These are phyloP conservation scores for Mariannaea sp. DNA, from an alignment of 2,329 filamentous ascomycete genomes.

Conservation along the genomic window DNA sequence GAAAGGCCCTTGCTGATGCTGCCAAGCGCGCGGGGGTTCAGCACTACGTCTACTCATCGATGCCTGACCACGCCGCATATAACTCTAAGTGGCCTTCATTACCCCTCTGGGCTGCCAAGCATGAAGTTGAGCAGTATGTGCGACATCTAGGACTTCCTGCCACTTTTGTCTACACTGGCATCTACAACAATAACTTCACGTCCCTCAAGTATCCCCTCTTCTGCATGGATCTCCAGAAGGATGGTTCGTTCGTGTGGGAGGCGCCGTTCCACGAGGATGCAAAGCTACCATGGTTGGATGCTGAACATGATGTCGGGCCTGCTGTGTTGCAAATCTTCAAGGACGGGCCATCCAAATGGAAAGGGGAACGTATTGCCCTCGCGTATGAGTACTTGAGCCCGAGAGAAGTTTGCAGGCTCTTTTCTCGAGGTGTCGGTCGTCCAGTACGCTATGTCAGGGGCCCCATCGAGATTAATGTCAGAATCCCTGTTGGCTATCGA, in stretches of 20 bases:
- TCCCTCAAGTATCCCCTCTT: conserved; percentile 90
- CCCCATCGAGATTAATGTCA: conserved; percentile 82
- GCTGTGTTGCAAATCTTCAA: conserved; percentile 94
- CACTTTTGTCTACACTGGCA: conserved; percentile 94
- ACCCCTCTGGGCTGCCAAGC: conserved; percentile 91
- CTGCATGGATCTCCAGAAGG: conserved; percentile 85
- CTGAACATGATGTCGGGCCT: conserved; percentile 93
- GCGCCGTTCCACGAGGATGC: conserved; percentile 91
- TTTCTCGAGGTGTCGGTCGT: conserved; percentile 76
- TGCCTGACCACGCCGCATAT: conserved; percentile 91
- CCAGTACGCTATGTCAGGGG: conserved; percentile 78
- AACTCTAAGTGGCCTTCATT: conserved; percentile 77
- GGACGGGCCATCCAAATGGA: conserved; percentile 86
- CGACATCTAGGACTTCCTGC: conserved; percentile 80
- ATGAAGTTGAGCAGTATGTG: conserved; percentile 90
- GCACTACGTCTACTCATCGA: conserved; percentile 95
- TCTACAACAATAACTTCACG: conserved; percentile 99
- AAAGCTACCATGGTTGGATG: conserved; percentile 92
- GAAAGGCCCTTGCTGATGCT: conserved; percentile 84
- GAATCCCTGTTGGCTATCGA: conserved; percentile 85
- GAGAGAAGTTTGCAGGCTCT: conserved; percentile 77
- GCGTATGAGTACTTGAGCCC: conserved; percentile 91
- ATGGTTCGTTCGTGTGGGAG: conserved; percentile 90
- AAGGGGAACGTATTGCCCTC: conserved; percentile 76
- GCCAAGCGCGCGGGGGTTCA: conserved; percentile 83